Evolutionary conservation across 1,139 yeast species (phyloP).

Genomic region (Candida labiduridarum): DNA sequence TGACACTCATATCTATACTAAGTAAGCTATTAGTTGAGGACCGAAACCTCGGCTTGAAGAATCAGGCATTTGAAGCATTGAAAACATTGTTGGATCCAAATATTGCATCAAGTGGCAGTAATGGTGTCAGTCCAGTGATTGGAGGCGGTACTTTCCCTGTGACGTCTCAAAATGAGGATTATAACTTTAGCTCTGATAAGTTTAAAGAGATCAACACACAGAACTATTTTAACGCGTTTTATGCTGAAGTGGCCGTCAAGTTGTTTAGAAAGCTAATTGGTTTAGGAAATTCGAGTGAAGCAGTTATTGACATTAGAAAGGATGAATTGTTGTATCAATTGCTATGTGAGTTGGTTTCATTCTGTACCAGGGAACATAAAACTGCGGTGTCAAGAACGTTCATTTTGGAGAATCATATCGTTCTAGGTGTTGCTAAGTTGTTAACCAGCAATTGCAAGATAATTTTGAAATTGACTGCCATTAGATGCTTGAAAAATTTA

Average conservation of each 20-base stretch:
- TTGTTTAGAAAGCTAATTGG: slow-evolving; percentile 51
- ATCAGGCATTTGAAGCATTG: slow-evolving; percentile 84
- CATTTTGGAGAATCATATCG: slow-evolving; percentile 56
- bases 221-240: slow-evolving; percentile 62
- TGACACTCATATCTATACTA: slow-evolving; percentile 62
- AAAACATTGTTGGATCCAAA: slow-evolving; percentile 70
- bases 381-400: slow-evolving; percentile 58
- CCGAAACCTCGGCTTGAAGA: slow-evolving; percentile 68
- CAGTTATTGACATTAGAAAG: slow-evolving; percentile 15
- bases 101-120: slow-evolving; percentile 23
- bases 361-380: slow-evolving; percentile 68
- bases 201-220: slow-evolving; percentile 46
- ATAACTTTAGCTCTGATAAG: slow-evolving; percentile 20
- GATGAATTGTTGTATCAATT: slow-evolving; percentile 58
- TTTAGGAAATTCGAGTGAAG: slow-evolving; percentile 11
- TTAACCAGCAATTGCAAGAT: slow-evolving; percentile 43
- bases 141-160: slow-evolving; percentile 5
- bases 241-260: slow-evolving; percentile 59
- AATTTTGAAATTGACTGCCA: slow-evolving; percentile 64
- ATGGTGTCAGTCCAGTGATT: slow-evolving; percentile 5
- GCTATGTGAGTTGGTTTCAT: slow-evolving; percentile 68
- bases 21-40: slow-evolving; percentile 66
- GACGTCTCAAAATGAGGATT: not conserved
- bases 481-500: slow-evolving; percentile 64
- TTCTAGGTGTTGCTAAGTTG: slow-evolving; percentile 52